Evolutionary conservation across 192 early-diverging fungal species (phyloP), one percentile per base, ranked within the genome.

Genomic region (Coemansia interrupta): DNA sequence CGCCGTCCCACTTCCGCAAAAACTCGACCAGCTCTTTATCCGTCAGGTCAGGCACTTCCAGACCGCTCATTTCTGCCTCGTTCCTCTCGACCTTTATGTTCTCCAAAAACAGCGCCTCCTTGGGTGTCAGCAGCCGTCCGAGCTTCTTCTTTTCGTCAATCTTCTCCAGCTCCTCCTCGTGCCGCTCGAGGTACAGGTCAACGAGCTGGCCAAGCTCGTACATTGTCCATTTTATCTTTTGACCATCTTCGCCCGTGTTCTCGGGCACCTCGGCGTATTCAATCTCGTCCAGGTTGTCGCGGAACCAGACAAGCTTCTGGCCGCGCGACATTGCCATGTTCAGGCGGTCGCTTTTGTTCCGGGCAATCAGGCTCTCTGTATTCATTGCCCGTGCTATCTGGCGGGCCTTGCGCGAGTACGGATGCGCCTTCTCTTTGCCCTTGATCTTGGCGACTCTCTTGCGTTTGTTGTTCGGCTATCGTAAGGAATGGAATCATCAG

Each of bases 341-440:
- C 49, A 82, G 64, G 41, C 80, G 70, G 7, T 63, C 68, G 18
- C 63, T 32, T 52, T 81, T 83, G 51, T 78, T 57, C 32, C 75
- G 76, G 22, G 60, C 66, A 15, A 86, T 58, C 36, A 58, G 51
- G 14, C 79, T 70, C 38, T 83, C 83, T 19, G 82, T 78, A 45
- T 82, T 65, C 66, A 84, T 73, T 5, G 85, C 85, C 44, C 88
- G 71, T 19, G 80, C 81, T 60, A 87, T 75, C 61, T 90, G 88
- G 5, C 52, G 69, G 3, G 88, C 88, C 52, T 90, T 90, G 26
- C 88, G 78, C 48, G 88, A 90, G 58, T 85, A 86, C 12, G 88
- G 88, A 54, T 90, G 88, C n/a, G 88, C 86, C 65, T 82, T 85
- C 38, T 86, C 85, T 22, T 66, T 64, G 46, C 75, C 80, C 68